phyloP scores from a whole-genome alignment of 371 early-diverging fungal genomes.

The Mucor circinelloides region DNA sequence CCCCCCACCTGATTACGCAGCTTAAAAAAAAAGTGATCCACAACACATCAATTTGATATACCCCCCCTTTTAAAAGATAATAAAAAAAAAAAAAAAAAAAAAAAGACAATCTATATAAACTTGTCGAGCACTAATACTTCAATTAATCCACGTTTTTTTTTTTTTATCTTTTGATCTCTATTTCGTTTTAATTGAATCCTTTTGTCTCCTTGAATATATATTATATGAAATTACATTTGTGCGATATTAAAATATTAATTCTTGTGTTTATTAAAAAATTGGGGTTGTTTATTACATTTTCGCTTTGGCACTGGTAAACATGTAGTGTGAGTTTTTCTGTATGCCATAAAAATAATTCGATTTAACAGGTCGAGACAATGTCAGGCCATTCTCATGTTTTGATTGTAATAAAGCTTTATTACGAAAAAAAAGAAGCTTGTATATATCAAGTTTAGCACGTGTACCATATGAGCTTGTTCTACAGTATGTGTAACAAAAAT shows the following conservation, averaged over 20 bases:
- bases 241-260: background rate
- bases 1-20: constrained; percentile 44
- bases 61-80: background rate
- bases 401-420: background rate
- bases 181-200: background rate
- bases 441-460: constrained; percentile 19
- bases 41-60: background rate
- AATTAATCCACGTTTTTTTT: background rate
- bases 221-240: constrained; percentile 3
- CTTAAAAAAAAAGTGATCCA: constrained; percentile 3
- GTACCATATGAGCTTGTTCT: background rate
- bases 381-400: constrained; percentile 17
- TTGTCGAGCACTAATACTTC: background rate
- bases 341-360: background rate
- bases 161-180: background rate
- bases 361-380: constrained; percentile 14
- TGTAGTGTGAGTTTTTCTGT: background rate
- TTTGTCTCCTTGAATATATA: background rate
- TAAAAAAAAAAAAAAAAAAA: background rate
- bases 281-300: background rate
- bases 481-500: constrained; percentile 15
- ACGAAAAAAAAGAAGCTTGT: constrained; percentile 12
- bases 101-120: background rate
- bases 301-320: background rate
- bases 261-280: constrained; percentile 1